A percentile compares a stretch with the other conserved stretches of the same genome.
These are phyloP conservation scores for Fraxinus dipetala DNA, from an alignment of 305 asterid genomes.

Conservation along the genomic window DNA sequence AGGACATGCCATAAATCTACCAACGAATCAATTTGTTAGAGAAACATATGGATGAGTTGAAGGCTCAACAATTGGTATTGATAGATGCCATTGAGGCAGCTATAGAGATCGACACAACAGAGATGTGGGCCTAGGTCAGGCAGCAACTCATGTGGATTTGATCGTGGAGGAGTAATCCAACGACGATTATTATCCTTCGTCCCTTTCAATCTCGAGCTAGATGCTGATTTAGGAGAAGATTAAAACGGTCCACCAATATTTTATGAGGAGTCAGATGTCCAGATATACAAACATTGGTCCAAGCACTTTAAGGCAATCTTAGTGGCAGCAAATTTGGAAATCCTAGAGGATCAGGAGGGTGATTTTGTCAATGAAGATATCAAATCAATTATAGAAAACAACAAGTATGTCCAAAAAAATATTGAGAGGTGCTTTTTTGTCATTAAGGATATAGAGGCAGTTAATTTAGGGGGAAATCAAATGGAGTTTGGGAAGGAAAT, in stretches of 20 bases:
- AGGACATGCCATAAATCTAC: not conserved
- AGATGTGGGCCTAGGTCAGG: not conserved
- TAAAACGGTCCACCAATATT: not conserved
- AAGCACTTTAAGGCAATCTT: not conserved
- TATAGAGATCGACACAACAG: not conserved
- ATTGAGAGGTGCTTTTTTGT: too few species aligned
- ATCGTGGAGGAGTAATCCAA: not conserved
- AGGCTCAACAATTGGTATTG: not conserved
- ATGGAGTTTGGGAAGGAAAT: not conserved
- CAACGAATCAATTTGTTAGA: not conserved
- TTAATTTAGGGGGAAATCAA: not conserved
- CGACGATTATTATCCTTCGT: not conserved
- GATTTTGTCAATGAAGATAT: not conserved
- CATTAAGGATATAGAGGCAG: not conserved
- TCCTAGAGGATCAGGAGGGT: not conserved
- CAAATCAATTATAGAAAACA: not conserved
- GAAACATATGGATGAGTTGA: not conserved
- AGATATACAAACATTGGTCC: not conserved
- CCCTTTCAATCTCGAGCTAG: not conserved
- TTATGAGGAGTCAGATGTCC: not conserved
- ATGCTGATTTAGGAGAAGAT: not conserved
- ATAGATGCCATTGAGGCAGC: not conserved
- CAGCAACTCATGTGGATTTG: not conserved
- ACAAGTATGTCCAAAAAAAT: not conserved
- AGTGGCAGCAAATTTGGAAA: not conserved